Percentiles rank a stretch among this genome's conserved stretches.
Conservation (phyloP, 2,329 filamentous ascomycete genomes). For the Monosporascus ibericus region DNA sequence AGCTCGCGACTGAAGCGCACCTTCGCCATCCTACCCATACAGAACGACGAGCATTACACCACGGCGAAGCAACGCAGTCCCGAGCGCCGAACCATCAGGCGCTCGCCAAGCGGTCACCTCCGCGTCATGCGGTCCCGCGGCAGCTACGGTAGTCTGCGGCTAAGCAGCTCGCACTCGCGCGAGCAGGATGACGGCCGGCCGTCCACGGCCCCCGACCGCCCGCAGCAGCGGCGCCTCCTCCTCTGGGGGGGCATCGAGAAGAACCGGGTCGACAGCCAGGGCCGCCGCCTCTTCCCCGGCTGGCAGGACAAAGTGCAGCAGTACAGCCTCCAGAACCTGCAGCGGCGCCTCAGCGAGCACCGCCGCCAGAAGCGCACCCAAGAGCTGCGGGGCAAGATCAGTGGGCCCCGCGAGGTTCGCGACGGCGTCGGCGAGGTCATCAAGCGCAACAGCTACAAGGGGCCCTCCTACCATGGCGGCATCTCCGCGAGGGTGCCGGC, state of each 20-base stretch:
- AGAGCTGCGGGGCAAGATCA: conserved; percentile 55
- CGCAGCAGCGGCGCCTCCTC: conserved; percentile 17
- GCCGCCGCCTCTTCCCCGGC: conserved; percentile 25
- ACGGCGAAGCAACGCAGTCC: conserved; percentile 28
- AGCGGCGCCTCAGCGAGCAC: conserved; percentile 50
- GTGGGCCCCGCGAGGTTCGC: conserved; percentile 50
- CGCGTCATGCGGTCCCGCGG: conserved; percentile 50
- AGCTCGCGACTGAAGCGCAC: conserved; percentile 51
- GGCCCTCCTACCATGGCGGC: conserved; percentile 22
- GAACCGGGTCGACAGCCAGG: conserved; percentile 21
- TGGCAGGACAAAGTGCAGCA: conserved; percentile 45
- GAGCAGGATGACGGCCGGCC: conserved; percentile 23
- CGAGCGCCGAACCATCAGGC: conserved; percentile 52
- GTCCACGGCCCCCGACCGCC: conserved; percentile 28
- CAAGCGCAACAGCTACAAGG: conserved; percentile 35
- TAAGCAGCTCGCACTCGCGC: conserved; percentile 15
- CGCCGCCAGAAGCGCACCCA: conserved; percentile 52
- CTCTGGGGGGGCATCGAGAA: conserved; percentile 21
- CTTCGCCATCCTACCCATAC: conserved; percentile 54
- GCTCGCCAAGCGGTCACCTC: conserved; percentile 54
- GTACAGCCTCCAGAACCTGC: conserved; percentile 43
- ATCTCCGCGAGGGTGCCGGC: neutral
- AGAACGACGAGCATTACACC: conserved; percentile 33
- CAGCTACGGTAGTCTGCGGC: conserved; percentile 29
- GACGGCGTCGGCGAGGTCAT: conserved; percentile 55